Conservation (phyloP, 208 protist species). For the Trypanosoma brucei region DNA sequence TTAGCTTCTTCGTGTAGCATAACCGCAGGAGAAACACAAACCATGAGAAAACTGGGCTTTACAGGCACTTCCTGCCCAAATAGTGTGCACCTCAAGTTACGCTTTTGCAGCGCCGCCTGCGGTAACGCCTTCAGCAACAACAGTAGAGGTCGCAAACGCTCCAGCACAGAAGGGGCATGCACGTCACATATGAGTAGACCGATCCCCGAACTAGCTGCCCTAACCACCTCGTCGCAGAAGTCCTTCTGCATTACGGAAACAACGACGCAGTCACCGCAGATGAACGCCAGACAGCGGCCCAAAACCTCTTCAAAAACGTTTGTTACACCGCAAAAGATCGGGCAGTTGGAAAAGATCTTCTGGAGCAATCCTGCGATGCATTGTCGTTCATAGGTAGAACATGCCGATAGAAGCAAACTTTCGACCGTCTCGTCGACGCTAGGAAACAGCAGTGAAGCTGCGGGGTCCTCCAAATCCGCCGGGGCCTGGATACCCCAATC, state of each 20-base stretch:
- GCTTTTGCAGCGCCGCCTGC: not conserved
- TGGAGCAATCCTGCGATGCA: constrained; percentile 22
- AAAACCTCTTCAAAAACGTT: constrained; percentile 40
- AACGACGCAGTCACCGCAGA: constrained; percentile 47
- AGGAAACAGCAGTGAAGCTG: constrained; percentile 43
- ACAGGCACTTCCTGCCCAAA: constrained; percentile 46
- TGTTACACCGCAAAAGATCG: constrained; percentile 52
- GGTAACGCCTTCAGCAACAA: constrained; percentile 18
- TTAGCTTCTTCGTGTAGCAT: constrained; percentile 10
- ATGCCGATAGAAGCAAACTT: constrained; percentile 28
- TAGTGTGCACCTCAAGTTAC: constrained; percentile 8
- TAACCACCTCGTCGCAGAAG: constrained; percentile 35
- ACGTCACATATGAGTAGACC: constrained; percentile 76
- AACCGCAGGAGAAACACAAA: constrained; percentile 38
- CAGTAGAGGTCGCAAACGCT: constrained; percentile 27
- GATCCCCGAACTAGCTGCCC: constrained; percentile 44
- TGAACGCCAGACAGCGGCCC: constrained; percentile 32
- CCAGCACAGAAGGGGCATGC: constrained; percentile 18
- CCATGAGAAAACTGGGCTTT: constrained; percentile 49
- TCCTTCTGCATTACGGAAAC: constrained; percentile 42
- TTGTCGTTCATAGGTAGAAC: constrained; percentile 30
- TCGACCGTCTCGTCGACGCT: constrained; percentile 36
- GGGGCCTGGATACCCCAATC: constrained; percentile 24
- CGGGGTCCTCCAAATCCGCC: constrained; percentile 10
- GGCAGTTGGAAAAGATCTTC: constrained; percentile 49